Evolutionary conservation across 345 rosid genomes (phyloP).

Genomic region (Streptanthus diversifolius): DNA sequence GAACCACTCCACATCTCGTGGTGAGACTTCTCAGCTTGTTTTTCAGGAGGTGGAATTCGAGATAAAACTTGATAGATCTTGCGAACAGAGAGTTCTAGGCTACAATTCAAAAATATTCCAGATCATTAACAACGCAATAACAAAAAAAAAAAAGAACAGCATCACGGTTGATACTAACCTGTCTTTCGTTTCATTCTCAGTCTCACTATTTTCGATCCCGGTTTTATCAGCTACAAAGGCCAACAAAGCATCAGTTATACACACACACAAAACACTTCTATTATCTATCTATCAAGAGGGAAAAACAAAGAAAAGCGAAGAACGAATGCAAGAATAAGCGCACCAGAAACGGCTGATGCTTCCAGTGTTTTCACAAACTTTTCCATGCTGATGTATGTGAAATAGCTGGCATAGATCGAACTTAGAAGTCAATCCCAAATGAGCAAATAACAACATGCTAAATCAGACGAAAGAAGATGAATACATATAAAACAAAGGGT

Average conservation of each 20-base stretch:
- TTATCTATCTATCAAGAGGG: background rate
- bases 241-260: background rate
- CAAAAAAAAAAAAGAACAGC: background rate
- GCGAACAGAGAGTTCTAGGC: slow-evolving; percentile 49
- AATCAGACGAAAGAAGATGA: background rate
- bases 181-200: slow-evolving; percentile 34
- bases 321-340: background rate
- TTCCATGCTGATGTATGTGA: slow-evolving; percentile 72
- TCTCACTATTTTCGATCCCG: background rate
- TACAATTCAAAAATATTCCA: slow-evolving; percentile 32
- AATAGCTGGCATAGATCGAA: slow-evolving; percentile 46
- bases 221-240: slow-evolving; percentile 29
- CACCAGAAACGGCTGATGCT: slow-evolving; percentile 43
- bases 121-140: background rate
- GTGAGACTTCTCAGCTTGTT: slow-evolving; percentile 40
- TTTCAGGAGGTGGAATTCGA: slow-evolving; percentile 47
- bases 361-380: slow-evolving; percentile 56
- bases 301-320: background rate
- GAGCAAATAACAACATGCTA: background rate
- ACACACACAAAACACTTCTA: background rate
- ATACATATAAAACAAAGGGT: background rate
- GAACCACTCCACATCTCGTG: slow-evolving; percentile 77
- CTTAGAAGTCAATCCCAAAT: background rate
- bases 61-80: slow-evolving; percentile 57
- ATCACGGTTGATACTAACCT: slow-evolving; percentile 47